A percentile compares a stretch with the other conserved stretches of the same genome.
Conservation (phyloP, 805 yeast species). For the Ogataea populi-albae region DNA sequence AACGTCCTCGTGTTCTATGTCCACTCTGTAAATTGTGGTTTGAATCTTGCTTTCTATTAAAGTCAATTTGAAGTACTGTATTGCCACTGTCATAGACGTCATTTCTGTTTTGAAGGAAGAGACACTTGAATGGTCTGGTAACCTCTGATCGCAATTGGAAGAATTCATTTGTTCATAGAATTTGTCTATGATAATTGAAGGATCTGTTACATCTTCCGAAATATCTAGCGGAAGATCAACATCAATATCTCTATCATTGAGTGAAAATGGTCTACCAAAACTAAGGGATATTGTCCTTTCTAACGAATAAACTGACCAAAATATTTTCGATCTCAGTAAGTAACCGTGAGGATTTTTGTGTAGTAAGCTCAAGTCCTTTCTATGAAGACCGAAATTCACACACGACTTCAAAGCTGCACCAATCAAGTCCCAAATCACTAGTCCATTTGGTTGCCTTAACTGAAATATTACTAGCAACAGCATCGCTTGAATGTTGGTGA, state of each 20-base stretch:
- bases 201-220: slow-evolving; percentile 11
- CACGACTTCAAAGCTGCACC: slow-evolving; percentile 16
- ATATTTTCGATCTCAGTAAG: slow-evolving; percentile 16
- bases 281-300: slow-evolving; percentile 47
- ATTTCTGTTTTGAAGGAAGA: not conserved
- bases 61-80: slow-evolving; percentile 11
- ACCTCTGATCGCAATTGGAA: not conserved
- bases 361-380: slow-evolving; percentile 11
- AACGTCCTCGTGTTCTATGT: slow-evolving; percentile 6
- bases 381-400: slow-evolving; percentile 19
- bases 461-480: slow-evolving; percentile 14
- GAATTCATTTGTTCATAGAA: not conserved
- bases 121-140: not conserved
- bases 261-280: slow-evolving; percentile 46
- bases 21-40: slow-evolving; percentile 18
- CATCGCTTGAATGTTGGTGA: slow-evolving; percentile 8
- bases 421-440: slow-evolving; percentile 19
- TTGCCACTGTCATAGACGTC: slow-evolving; percentile 10
- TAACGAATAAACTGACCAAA: slow-evolving; percentile 48
- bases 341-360: slow-evolving; percentile 9
- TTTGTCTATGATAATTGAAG: slow-evolving; percentile 1
- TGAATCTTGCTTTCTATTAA: slow-evolving; percentile 19
- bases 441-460: slow-evolving; percentile 16
- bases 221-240: slow-evolving; percentile 36
- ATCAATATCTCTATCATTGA: slow-evolving; percentile 50